A percentile compares a stretch with the other conserved stretches of the same genome.
Conservation (phyloP, 2,329 filamentous ascomycete species). For the Cercospora nicotianae region DNA sequence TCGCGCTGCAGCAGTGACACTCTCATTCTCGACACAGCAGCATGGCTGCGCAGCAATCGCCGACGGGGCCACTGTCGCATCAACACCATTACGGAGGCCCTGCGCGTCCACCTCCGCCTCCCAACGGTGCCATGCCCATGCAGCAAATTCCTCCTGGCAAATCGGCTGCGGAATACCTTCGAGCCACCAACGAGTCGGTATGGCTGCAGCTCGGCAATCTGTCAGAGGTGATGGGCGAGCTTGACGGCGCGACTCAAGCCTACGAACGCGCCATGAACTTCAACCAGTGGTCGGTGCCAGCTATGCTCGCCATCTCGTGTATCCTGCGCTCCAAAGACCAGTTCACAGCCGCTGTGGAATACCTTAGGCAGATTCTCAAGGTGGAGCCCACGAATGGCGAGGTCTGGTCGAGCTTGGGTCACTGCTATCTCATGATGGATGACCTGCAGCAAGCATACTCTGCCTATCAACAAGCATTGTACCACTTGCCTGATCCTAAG, state of each 20-base stretch:
- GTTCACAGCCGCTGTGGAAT: constrained; percentile 91
- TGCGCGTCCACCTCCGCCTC: constrained; percentile 63
- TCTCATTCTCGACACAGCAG: constrained; percentile 10
- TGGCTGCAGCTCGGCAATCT: constrained; percentile 91
- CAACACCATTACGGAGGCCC: constrained; percentile 65
- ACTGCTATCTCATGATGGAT: constrained; percentile 98
- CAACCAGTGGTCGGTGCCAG: constrained; percentile 83
- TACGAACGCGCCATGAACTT: constrained; percentile 88
- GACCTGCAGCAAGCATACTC: constrained; percentile 95
- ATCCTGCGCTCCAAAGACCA: constrained; percentile 90
- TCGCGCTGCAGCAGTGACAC: not conserved
- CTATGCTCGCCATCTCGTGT: constrained; percentile 91
- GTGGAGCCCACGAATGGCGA: constrained; percentile 87
- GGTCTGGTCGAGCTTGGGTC: constrained; percentile 95
- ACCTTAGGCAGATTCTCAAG: constrained; percentile 85
- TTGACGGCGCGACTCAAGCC: constrained; percentile 83
- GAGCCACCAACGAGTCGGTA: constrained; percentile 77
- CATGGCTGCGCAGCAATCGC: constrained; percentile 64
- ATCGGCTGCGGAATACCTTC: constrained; percentile 71
- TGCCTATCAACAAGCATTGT: constrained; percentile 91
- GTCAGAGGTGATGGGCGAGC: constrained; percentile 81
- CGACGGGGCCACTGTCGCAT: constrained; percentile 67
- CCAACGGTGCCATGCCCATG: constrained; percentile 50
- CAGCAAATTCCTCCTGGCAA: constrained; percentile 57
- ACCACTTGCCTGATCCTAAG: constrained; percentile 92